Percentiles rank a stretch among this genome's conserved stretches.
These are phyloP conservation scores for Coemansia biformis DNA, from an alignment of 192 early-diverging fungal species.

Conservation along the genomic window DNA sequence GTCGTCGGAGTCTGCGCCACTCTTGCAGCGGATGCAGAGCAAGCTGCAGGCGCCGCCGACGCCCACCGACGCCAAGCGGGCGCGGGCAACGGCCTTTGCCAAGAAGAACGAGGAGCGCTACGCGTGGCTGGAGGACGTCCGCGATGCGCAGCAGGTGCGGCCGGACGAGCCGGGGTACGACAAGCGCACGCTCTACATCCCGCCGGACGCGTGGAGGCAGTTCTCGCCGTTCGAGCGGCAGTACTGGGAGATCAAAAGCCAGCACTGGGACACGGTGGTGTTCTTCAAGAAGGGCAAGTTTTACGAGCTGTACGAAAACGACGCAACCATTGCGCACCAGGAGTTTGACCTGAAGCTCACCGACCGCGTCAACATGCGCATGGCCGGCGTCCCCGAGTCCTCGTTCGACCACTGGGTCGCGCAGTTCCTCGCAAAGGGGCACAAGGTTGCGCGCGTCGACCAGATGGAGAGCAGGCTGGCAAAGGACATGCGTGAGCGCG, in stretches of 20 bases:
- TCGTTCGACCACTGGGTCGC: conserved; percentile 94
- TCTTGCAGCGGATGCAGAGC: conserved; percentile 7
- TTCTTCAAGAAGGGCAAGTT: conserved; percentile 99
- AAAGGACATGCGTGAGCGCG: conserved; percentile 84
- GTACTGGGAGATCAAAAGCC: conserved; percentile 97
- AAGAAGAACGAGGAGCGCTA: conserved; percentile 83
- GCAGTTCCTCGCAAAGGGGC: conserved; percentile 91
- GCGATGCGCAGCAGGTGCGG: conserved; percentile 69
- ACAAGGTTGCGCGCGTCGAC: conserved; percentile 95
- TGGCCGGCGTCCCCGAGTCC: conserved; percentile 95
- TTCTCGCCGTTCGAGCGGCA: conserved; percentile 97
- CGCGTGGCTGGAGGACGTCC: conserved; percentile 74
- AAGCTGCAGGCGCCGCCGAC: conserved; percentile 13
- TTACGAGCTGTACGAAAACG: conserved; percentile 98
- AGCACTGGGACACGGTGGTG: conserved; percentile 91
- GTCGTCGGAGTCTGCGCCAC: conserved; percentile 18
- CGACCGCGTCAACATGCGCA: conserved; percentile 96
- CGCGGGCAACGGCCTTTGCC: conserved; percentile 67
- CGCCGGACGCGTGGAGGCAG: conserved; percentile 66
- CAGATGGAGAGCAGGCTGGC: conserved; percentile 94
- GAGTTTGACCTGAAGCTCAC: conserved; percentile 95
- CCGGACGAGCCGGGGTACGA: conserved; percentile 79
- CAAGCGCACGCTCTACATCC: conserved; percentile 83
- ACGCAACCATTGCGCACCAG: conserved; percentile 93
- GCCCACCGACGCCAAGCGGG: conserved; percentile 35